phyloP scores from a whole-genome alignment of 768 basidiomycete genomes.

The Russula brevipes region DNA sequence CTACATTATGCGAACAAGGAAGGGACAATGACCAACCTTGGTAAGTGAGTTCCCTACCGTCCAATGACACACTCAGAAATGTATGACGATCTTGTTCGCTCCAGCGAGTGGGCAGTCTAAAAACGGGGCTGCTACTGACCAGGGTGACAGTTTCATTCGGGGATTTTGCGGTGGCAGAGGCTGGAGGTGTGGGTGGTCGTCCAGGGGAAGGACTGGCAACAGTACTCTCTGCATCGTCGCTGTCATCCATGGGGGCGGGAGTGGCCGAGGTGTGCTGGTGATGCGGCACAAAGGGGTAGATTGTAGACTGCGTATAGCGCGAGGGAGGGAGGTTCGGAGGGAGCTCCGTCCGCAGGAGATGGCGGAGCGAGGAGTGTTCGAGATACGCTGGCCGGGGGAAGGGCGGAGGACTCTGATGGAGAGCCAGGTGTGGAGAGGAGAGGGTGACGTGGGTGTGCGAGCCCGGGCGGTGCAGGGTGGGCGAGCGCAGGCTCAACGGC shows the following conservation, averaged over 20 bases:
- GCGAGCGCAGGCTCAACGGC: conserved; percentile 19
- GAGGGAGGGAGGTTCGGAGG: conserved; percentile 37
- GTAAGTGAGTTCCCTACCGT: conserved; percentile 71
- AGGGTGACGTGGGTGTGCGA: conserved; percentile 30
- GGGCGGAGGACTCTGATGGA: conserved; percentile 33
- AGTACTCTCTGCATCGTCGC: conserved; percentile 29
- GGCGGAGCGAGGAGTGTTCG: conserved; percentile 67
- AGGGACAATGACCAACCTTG: conserved; percentile 43
- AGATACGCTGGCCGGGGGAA: conserved; percentile 72
- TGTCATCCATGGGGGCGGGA: conserved; percentile 21
- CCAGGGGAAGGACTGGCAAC: conserved; percentile 23
- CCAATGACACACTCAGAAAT: conserved; percentile 54
- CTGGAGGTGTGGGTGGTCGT: conserved; percentile 21
- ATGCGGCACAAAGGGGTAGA: conserved; percentile 26
- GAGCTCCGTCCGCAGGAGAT: conserved; percentile 56
- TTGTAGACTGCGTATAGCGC: conserved; percentile 19
- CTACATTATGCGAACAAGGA: not conserved
- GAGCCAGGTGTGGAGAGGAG: conserved; percentile 30
- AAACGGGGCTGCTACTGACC: conserved; percentile 30
- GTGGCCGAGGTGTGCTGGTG: conserved; percentile 40
- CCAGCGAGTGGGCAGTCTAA: conserved; percentile 74
- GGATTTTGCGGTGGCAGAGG: conserved; percentile 15
- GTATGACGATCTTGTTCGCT: conserved; percentile 60
- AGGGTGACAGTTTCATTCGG: conserved; percentile 19
- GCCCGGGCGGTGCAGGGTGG: conserved; percentile 17